Evolutionary conservation across 2,329 filamentous ascomycete genomes (phyloP), one percentile per base, ranked within the genome.

Genomic region (Trichoderma hamatum): DNA sequence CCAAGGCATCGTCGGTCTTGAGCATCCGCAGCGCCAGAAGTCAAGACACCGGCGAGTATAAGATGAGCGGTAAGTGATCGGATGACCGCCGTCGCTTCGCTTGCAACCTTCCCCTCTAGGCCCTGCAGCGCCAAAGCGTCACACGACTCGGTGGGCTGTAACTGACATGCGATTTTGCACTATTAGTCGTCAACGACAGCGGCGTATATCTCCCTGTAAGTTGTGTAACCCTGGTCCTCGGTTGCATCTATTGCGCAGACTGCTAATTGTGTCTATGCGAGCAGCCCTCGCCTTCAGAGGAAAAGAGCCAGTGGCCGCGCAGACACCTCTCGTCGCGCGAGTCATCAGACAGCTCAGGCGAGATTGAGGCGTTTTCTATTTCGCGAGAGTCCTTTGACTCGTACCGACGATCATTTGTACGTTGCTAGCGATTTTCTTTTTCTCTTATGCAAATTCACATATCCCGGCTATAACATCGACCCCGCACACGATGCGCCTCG

Each of bases 361-460:
- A 97, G 71, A 94, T 94, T 74, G 95, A 98, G 78, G 94, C 92
- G 16, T 98, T 98, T 78, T 93, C 92, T 72, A 98, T 98, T 78
- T 97, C 94, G 46, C 88, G 95, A 75, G 96, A 98, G 82, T 97
- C 94, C 2, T 98, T 98, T 77, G 96, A 98, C 79, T 97, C 94
- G 3, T 98, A 98, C 81, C 87, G 96, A 72, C 89, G 96, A 75
- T 97, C 94, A 72, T 98, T 98, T 83, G 95, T 97, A 86, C 74
- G 91, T 84, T 16, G 91, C 84, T 16, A n/a, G 46, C 14, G 26
- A 26, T 39, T 43, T 21, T 9, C 24, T 21, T 26, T 28, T 21
- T 43, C 19, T 39, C 4, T 6, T 21, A 36, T 34, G 26, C 30
- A 43, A 9, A 24, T 56, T 26, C 26, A 7, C 34, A n/a, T 19